Conservation (phyloP, 192 early-diverging fungal genomes). For the Backusella liffmaniae region DNA sequence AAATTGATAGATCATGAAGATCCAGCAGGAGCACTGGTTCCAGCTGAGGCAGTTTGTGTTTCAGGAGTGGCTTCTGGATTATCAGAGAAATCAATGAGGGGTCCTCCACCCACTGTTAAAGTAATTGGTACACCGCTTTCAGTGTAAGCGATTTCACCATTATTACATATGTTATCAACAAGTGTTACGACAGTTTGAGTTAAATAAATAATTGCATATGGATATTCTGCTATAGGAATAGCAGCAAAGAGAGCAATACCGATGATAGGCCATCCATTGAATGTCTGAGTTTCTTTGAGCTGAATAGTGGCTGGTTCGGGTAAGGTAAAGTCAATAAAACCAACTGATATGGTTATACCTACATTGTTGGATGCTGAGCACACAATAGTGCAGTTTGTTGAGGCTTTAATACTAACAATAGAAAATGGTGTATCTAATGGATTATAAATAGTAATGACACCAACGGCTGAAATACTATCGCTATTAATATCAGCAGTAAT, state of each 20-base stretch:
- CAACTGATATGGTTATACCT: not conserved
- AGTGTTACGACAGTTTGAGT: not conserved
- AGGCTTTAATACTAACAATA: not conserved
- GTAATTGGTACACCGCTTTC: not conserved
- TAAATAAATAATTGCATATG: not conserved
- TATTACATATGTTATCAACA: not conserved
- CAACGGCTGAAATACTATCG: not conserved
- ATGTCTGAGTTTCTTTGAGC: not conserved
- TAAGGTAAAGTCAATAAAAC: not conserved
- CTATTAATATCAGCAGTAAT: not conserved
- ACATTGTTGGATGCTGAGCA: not conserved
- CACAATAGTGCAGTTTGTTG: not conserved
- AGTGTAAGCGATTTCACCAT: not conserved
- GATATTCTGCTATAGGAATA: not conserved
- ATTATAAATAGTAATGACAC: slow-evolving; percentile 19
- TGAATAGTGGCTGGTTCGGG: not conserved
- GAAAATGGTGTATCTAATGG: slow-evolving; percentile 22
- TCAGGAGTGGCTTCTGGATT: not conserved
- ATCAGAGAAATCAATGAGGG: not conserved
- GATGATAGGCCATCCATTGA: not conserved
- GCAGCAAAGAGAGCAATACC: not conserved
- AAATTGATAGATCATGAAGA: not conserved
- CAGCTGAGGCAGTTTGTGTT: not conserved
- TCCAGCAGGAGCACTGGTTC: not conserved
- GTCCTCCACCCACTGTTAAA: not conserved